A percentile compares a stretch with the other conserved stretches of the same genome.
These are phyloP conservation scores for Pseudevernia furfuracea DNA, from an alignment of 495 filamentous ascomycete genomes.

Conservation along the genomic window DNA sequence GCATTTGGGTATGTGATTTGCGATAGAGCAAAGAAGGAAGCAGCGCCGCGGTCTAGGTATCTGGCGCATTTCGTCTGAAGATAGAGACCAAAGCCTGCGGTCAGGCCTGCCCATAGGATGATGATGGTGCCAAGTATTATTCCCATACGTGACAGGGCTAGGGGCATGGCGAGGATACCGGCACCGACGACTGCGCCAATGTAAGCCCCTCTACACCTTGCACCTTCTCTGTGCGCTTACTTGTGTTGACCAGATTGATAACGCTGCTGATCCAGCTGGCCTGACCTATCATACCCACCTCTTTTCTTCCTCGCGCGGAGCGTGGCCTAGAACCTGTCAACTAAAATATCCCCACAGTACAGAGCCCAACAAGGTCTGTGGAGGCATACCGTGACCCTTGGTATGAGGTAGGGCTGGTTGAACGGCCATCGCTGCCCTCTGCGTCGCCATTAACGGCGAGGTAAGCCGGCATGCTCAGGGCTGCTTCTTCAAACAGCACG, in stretches of 20 bases:
- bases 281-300: slow-evolving; percentile 49
- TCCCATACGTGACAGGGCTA: slow-evolving; percentile 85
- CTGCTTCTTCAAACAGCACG: background rate
- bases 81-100: slow-evolving; percentile 88
- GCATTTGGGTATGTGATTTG: slow-evolving; percentile 97
- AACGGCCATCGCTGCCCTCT: slow-evolving; percentile 31
- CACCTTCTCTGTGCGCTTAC: slow-evolving; percentile 34
- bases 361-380: background rate
- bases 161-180: slow-evolving; percentile 89
- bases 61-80: slow-evolving; percentile 86
- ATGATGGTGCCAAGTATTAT: slow-evolving; percentile 74
- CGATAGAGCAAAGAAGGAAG: slow-evolving; percentile 86
- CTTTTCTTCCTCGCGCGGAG: slow-evolving; percentile 43
- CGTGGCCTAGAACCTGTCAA: slow-evolving; percentile 34
- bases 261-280: slow-evolving; percentile 87
- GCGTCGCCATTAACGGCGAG: slow-evolving; percentile 32
- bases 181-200: slow-evolving; percentile 72
- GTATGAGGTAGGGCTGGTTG: slow-evolving; percentile 34
- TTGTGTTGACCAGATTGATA: slow-evolving; percentile 93
- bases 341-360: background rate
- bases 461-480: slow-evolving; percentile 27
- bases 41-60: slow-evolving; percentile 77
- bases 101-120: slow-evolving; percentile 82
- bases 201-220: slow-evolving; percentile 5
- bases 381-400: slow-evolving; percentile 29